phyloP scores from a whole-genome alignment of 1,139 yeast genomes.

The Geotrichum phurueaensis region DNA sequence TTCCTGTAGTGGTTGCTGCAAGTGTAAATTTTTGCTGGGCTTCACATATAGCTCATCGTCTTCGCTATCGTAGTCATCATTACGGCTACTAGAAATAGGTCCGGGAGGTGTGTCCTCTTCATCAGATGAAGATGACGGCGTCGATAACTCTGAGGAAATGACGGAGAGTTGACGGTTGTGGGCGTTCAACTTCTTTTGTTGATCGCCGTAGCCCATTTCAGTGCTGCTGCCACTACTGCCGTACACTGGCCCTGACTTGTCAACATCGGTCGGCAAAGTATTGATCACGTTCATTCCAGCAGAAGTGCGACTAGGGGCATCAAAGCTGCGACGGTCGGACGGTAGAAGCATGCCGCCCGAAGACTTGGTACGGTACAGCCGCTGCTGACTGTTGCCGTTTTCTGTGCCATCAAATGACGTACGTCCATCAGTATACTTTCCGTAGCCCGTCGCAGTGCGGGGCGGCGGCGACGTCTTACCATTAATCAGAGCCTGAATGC shows the following conservation, averaged over 20 bases:
- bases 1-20: not conserved
- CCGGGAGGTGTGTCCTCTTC: not conserved
- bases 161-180: constrained; percentile 26
- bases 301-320: not conserved
- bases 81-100: not conserved
- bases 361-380: constrained; percentile 10
- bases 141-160: constrained; percentile 25
- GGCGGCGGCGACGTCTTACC: constrained; percentile 42
- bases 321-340: not conserved
- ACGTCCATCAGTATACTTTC: constrained; percentile 52
- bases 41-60: not conserved
- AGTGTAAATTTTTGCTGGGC: not conserved
- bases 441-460: constrained; percentile 68
- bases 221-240: not conserved
- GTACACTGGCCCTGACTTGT: not conserved
- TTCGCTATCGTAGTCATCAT: not conserved
- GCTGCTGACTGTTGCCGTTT: not conserved
- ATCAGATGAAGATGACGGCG: constrained; percentile 6
- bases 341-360: not conserved
- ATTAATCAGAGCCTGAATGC: constrained; percentile 57
- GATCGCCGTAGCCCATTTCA: constrained; percentile 9
- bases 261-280: not conserved
- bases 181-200: not conserved
- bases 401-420: not conserved
- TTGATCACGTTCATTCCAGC: not conserved